phyloP scores from a whole-genome alignment of 1,139 yeast species.

The Sugiyamaella paludigena region DNA sequence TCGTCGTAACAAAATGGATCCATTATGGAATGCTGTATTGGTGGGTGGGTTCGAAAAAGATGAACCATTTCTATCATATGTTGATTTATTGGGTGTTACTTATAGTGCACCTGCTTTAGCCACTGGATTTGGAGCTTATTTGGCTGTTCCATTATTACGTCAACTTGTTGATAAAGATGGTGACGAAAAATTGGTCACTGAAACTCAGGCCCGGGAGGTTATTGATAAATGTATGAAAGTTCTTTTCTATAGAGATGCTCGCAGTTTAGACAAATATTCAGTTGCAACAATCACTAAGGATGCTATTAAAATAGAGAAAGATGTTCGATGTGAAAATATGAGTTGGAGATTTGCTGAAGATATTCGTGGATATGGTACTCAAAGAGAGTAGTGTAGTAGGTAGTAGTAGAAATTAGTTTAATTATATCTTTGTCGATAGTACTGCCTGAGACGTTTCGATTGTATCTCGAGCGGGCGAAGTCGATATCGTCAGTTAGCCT shows the following conservation, averaged over 20 bases:
- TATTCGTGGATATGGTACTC: conserved; percentile 87
- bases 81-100: conserved; percentile 88
- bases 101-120: conserved; percentile 88
- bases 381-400: conserved; percentile 22
- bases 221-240: conserved; percentile 90
- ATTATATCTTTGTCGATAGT: too few relatives aligned
- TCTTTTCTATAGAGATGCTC: conserved; percentile 92
- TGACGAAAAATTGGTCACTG: conserved; percentile 64
- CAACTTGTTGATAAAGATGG: conserved; percentile 76
- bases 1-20: conserved; percentile 90
- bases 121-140: conserved; percentile 94
- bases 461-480: too few relatives aligned
- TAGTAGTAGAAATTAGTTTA: too few relatives aligned
- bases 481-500: too few relatives aligned
- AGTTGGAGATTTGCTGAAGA: conserved; percentile 91
- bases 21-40: conserved; percentile 90
- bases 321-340: conserved; percentile 67
- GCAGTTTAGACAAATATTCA: conserved; percentile 83
- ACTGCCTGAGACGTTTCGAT: too few relatives aligned
- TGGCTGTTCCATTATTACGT: conserved; percentile 90
- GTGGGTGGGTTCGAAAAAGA: conserved; percentile 84
- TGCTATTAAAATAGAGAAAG: conserved; percentile 61
- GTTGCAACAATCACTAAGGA: conserved; percentile 71
- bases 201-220: conserved; percentile 71
- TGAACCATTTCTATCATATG: conserved; percentile 68